A percentile compares a stretch with the other conserved stretches of the same genome.
Evolutionary conservation across 331 rosid genomes (phyloP).

Genomic region (Phaseolus coccineus): DNA sequence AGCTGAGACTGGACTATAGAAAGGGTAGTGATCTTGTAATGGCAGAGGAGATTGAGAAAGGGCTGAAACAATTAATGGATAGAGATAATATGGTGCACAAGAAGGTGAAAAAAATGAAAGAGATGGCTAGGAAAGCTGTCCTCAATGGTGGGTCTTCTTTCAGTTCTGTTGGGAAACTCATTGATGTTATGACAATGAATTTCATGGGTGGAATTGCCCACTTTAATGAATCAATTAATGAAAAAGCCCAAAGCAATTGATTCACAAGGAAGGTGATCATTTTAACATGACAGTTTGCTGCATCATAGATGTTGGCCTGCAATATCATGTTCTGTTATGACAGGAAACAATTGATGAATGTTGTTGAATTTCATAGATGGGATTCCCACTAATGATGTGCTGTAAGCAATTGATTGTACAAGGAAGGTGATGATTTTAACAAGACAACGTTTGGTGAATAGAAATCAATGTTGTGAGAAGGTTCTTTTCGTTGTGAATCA

Average conservation of each 20-base stretch:
- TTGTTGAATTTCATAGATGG: no score
- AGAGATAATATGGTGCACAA: slow-evolving; percentile 45
- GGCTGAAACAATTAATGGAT: slow-evolving; percentile 54
- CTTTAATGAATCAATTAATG: background rate
- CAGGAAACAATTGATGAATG: no score
- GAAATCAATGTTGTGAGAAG: no score
- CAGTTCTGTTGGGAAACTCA: slow-evolving; percentile 41
- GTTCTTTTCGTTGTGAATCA: no score
- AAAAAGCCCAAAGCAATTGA: background rate
- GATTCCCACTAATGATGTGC: no score
- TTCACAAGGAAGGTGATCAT: background rate
- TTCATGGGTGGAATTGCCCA: background rate
- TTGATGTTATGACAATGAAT: slow-evolving; percentile 41
- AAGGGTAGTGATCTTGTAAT: slow-evolving; percentile 41
- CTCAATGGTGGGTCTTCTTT: slow-evolving; percentile 59
- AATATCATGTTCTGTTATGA: no score
- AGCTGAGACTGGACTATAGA: slow-evolving; percentile 50
- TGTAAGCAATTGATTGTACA: background rate
- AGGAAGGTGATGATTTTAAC: background rate
- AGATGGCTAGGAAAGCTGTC: slow-evolving; percentile 48
- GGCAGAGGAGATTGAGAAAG: slow-evolving; percentile 66
- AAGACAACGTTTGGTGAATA: no score
- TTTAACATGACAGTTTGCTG: no score
- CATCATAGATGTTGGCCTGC: no score
- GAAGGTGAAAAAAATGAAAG: slow-evolving; percentile 62